Conservation (phyloP, 2,329 filamentous ascomycete species). For the Phialophora tarda region DNA sequence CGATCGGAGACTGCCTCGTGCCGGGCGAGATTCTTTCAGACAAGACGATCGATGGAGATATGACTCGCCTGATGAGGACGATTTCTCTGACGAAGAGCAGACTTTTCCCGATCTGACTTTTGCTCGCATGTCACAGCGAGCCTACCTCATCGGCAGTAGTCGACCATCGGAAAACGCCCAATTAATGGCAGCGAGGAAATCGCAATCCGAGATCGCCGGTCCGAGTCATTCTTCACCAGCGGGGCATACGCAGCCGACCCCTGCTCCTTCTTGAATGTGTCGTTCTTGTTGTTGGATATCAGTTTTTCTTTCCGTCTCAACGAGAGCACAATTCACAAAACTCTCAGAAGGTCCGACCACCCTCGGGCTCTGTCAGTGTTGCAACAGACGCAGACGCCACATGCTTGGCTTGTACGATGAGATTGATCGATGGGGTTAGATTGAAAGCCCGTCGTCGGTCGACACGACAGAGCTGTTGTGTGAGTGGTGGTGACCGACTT, state of each 20-base stretch:
- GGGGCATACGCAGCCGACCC: slow-evolving; percentile 25
- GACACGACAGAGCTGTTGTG: slow-evolving; percentile 5
- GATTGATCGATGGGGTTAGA: slow-evolving; percentile 19
- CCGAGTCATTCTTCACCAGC: slow-evolving; percentile 32
- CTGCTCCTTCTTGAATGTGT: slow-evolving; percentile 33
- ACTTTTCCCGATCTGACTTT: slow-evolving; percentile 27
- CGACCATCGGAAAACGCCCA: slow-evolving; percentile 30
- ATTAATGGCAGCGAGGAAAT: slow-evolving; percentile 37
- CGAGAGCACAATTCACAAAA: slow-evolving; percentile 37
- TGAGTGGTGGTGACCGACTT: slow-evolving; percentile 19
- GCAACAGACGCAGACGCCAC: slow-evolving; percentile 11
- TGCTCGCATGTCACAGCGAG: slow-evolving; percentile 61
- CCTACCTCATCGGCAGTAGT: slow-evolving; percentile 49
- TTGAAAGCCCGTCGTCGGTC: slow-evolving; percentile 3
- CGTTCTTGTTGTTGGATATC: slow-evolving; percentile 24
- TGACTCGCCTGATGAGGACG: slow-evolving; percentile 79
- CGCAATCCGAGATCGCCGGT: slow-evolving; percentile 31
- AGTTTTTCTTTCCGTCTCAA: slow-evolving; percentile 25
- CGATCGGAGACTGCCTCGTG: slow-evolving; percentile 74
- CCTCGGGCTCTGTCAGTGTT: slow-evolving; percentile 20
- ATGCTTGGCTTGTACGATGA: slow-evolving; percentile 29
- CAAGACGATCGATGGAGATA: slow-evolving; percentile 80
- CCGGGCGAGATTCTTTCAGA: slow-evolving; percentile 54
- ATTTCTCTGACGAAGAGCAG: slow-evolving; percentile 43
- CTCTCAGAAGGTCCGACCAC: slow-evolving; percentile 24